Base-by-base conservation (phyloP, 2,329 filamentous ascomycete species). In the Lachnellula subtilissima region DNA sequence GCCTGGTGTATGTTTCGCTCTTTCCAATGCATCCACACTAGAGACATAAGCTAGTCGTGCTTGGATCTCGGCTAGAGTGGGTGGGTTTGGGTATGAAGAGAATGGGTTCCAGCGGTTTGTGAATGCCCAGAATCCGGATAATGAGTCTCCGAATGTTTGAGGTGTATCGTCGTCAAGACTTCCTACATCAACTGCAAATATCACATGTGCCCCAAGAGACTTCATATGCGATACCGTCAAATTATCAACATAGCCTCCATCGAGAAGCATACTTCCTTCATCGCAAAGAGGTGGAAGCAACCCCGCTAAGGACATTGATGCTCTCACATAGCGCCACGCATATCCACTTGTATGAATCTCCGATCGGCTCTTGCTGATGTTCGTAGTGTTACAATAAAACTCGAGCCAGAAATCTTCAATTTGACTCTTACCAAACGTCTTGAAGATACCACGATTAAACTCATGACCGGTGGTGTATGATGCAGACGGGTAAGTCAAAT, bases 361-460 rank as follows among this genome's bases (percentile, higher is more conserved):
- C 3, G 85, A 85, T 19, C 93, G 83, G 59, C 89, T 94, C 72
- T 96, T 95, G 75, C 89, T 95, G 74, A 99, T 97, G 72, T 97
- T 99, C 39, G 95, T 99, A 0, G 94, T 97, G 74, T 99, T 99
- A 80, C 95, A 99, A 75, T 99, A 99, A 71, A 91, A 99, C 64
- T 96, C 91, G 11, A 99, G 82, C 94, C 94, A 99, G 68, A 97
- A 99, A 71, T 99, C 94, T 73, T 99, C 94, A 56, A 99, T 97
- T 70, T 97, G 94, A 9, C 90, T 89, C 67, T 97, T 91, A 14
- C 92, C 94, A 70, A 99, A 97, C 0, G 93, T 91, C 73, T 99
- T 99, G 83, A 97, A 99, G 62, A 99, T 97, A 42, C 94, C 94
- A 6, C 94, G 89, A 67, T 99, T 99, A 81, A 99, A 99, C 68